A percentile compares a stretch with the other conserved stretches of the same genome.
Conservation (phyloP, 331 rosid genomes). For the Malus hybrid region DNA sequence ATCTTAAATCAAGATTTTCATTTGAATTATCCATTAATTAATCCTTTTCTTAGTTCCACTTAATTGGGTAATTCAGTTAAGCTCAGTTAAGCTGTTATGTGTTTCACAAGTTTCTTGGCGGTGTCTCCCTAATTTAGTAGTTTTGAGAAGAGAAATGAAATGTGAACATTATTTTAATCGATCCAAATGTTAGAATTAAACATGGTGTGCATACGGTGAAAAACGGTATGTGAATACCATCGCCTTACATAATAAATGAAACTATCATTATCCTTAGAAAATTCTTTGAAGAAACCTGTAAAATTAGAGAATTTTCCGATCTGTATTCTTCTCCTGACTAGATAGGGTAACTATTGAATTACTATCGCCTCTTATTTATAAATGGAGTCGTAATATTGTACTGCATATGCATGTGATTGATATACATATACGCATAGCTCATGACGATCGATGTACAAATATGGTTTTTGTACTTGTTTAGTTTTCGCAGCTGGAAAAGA, state of each 20-base stretch:
- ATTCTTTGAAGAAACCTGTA: no score
- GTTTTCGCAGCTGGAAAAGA: conserved; percentile 26
- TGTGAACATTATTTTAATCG: background rate
- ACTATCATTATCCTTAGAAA: background rate
- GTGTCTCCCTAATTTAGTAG: background rate
- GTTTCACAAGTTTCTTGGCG: background rate
- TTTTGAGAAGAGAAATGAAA: background rate
- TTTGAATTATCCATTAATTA: background rate
- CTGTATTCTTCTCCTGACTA: no score
- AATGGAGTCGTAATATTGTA: background rate
- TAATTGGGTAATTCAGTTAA: background rate
- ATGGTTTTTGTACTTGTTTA: background rate
- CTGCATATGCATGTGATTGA: background rate
- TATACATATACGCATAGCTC: background rate
- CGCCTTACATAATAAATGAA: background rate
- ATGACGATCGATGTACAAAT: background rate
- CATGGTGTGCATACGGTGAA: background rate
- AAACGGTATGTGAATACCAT: background rate
- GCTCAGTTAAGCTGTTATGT: background rate
- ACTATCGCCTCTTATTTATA: background rate
- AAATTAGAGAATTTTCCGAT: no score
- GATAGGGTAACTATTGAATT: background rate
- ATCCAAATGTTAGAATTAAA: background rate
- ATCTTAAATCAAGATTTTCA: background rate
- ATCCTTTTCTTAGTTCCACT: background rate